Conservation (phyloP, 139 green algal species). For the Cymbomonas tetramitiformis region DNA sequence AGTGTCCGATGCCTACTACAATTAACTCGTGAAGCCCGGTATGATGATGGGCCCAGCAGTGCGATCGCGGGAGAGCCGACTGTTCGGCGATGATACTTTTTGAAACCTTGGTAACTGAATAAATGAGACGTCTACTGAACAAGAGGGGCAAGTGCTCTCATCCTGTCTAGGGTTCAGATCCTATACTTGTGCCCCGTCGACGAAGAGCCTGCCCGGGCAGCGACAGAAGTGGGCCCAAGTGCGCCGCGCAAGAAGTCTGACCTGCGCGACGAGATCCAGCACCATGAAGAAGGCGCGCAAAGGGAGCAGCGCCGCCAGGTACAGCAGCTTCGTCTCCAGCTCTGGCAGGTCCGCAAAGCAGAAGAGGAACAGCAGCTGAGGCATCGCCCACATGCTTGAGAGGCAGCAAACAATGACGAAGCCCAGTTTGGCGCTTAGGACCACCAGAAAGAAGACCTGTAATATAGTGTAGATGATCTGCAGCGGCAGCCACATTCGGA, state of each 20-base stretch:
- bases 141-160: no score
- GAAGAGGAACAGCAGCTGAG: background rate
- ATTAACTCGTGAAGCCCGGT: no score
- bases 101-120: no score
- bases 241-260: background rate
- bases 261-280: background rate
- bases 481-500: background rate
- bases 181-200: no score
- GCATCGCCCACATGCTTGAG: background rate
- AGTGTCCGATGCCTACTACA: no score
- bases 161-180: no score
- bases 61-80: no score
- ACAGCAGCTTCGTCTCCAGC: background rate
- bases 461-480: background rate
- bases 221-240: no score
- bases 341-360: background rate
- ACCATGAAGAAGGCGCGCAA: background rate
- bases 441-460: background rate
- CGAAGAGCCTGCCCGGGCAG: no score
- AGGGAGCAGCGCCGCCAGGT: background rate
- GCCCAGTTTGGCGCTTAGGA: background rate
- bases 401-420: background rate
- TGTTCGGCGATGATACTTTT: no score
- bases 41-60: no score
- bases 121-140: no score